A percentile compares a stretch with the other conserved stretches of the same genome.
phyloP scores from a whole-genome alignment of 345 rosid species.

The Dipteronia dyeriana region DNA sequence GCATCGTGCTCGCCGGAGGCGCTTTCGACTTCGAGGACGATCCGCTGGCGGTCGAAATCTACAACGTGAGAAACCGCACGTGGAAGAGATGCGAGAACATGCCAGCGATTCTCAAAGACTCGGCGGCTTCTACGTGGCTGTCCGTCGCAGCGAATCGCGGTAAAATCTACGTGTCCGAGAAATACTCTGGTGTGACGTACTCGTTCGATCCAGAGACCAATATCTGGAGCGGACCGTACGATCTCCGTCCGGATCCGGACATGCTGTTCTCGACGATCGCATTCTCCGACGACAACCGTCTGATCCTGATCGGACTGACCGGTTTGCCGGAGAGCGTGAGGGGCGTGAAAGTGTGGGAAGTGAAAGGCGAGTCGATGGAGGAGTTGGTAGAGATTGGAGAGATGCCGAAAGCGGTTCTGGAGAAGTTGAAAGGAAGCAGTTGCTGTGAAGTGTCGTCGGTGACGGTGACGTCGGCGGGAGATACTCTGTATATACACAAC shows the following conservation, averaged over 20 bases:
- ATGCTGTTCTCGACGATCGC: constrained; percentile 40
- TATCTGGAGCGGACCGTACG: constrained; percentile 55
- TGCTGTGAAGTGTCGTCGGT: not conserved
- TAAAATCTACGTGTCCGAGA: constrained; percentile 54
- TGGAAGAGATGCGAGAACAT: constrained; percentile 64
- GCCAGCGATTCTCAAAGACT: constrained; percentile 53
- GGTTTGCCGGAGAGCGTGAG: constrained; percentile 32
- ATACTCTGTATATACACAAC: constrained; percentile 37
- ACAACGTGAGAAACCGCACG: constrained; percentile 34
- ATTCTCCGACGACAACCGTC: constrained; percentile 26
- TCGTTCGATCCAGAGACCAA: constrained; percentile 52
- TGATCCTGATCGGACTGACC: constrained; percentile 51
- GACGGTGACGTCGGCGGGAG: constrained; percentile 35
- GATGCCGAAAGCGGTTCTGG: constrained; percentile 49
- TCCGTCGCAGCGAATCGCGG: constrained; percentile 45
- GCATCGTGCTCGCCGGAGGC: constrained; percentile 62
- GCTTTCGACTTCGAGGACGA: constrained; percentile 69
- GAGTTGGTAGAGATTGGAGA: constrained; percentile 41
- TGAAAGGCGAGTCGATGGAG: constrained; percentile 27
- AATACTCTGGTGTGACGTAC: constrained; percentile 45
- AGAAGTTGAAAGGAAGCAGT: constrained; percentile 33
- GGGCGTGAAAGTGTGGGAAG: constrained; percentile 59
- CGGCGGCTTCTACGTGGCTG: constrained; percentile 63
- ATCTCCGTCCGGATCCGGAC: constrained; percentile 33
- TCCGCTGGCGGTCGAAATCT: constrained; percentile 65